phyloP scores from a whole-genome alignment of 2,329 filamentous ascomycete species.

The Ceratocystis ficicola region DNA sequence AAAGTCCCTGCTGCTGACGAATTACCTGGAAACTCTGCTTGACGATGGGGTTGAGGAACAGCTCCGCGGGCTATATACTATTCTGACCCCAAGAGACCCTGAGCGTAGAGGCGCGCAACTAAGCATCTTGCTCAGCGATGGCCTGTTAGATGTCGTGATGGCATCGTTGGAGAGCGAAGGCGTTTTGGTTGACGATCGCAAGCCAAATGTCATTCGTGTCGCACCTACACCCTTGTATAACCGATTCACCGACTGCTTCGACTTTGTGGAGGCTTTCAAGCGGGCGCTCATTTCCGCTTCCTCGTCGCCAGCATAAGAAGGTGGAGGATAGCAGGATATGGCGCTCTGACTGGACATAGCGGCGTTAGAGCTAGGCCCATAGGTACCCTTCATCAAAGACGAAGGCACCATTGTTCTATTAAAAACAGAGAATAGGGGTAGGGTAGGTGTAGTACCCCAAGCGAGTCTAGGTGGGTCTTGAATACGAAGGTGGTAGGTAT shows the following conservation, averaged over 20 bases:
- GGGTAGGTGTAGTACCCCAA: too few species aligned
- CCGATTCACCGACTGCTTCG: slow-evolving; percentile 48
- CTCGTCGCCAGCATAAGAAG: background rate
- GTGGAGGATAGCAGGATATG: background rate
- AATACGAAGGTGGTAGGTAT: too few species aligned
- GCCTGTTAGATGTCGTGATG: slow-evolving; percentile 52
- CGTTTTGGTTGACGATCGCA: slow-evolving; percentile 67
- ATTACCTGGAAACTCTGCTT: slow-evolving; percentile 57
- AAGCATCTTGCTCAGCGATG: slow-evolving; percentile 49
- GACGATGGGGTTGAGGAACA: slow-evolving; percentile 26
- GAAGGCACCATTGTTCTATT: too few species aligned
- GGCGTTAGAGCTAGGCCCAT: background rate
- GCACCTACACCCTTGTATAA: slow-evolving; percentile 75
- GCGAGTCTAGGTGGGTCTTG: too few species aligned
- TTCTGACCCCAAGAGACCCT: slow-evolving; percentile 55
- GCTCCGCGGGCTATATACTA: slow-evolving; percentile 34
- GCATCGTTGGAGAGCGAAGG: slow-evolving; percentile 49
- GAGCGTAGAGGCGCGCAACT: slow-evolving; percentile 62
- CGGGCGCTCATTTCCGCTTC: slow-evolving; percentile 23
- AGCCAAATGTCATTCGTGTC: slow-evolving; percentile 66
- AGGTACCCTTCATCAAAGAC: background rate
- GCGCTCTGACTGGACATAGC: background rate
- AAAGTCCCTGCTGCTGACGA: slow-evolving; percentile 57
- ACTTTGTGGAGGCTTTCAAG: slow-evolving; percentile 28
- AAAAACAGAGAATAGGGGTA: too few species aligned